Conservation (phyloP, 805 yeast species). For the Wilhelminamyces savonicus region DNA sequence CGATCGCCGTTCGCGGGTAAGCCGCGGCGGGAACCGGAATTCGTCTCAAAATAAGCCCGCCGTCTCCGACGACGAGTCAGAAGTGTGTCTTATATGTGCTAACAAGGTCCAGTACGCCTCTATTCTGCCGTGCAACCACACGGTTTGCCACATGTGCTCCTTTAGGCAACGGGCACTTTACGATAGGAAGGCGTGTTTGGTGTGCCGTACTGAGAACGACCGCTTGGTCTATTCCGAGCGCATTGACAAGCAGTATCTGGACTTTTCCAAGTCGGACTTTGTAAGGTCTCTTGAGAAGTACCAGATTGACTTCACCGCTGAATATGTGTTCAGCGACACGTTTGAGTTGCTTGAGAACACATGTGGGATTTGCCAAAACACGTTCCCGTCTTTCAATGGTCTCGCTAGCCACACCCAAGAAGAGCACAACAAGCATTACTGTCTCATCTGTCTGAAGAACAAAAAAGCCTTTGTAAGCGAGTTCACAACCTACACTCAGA, state of each 20-base stretch:
- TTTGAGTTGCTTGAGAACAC: conserved; percentile 43
- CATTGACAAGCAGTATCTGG: conserved; percentile 26
- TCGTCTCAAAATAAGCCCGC: too few relatives aligned
- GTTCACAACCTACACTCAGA: conserved; percentile 51
- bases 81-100: conserved; percentile 79
- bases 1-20: too few relatives aligned
- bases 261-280: conserved; percentile 25
- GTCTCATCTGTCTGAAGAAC: conserved; percentile 71
- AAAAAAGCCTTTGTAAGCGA: conserved; percentile 77
- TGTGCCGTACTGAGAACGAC: conserved; percentile 72
- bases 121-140: conserved; percentile 77
- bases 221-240: conserved; percentile 53
- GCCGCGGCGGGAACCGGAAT: too few relatives aligned
- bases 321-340: conserved; percentile 42
- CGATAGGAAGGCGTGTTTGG: conserved; percentile 66
- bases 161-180: conserved; percentile 79
- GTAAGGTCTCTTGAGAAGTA: conserved; percentile 35
- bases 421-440: conserved; percentile 59
- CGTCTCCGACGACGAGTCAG: conserved; percentile 24
- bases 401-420: conserved; percentile 59
- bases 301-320: conserved; percentile 56
- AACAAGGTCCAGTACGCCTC: conserved; percentile 60
- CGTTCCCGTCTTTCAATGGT: conserved; percentile 45
- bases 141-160: conserved; percentile 75
- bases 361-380: conserved; percentile 49